Conservation (phyloP, 805 yeast genomes). For the Clavispora vitiphila region DNA sequence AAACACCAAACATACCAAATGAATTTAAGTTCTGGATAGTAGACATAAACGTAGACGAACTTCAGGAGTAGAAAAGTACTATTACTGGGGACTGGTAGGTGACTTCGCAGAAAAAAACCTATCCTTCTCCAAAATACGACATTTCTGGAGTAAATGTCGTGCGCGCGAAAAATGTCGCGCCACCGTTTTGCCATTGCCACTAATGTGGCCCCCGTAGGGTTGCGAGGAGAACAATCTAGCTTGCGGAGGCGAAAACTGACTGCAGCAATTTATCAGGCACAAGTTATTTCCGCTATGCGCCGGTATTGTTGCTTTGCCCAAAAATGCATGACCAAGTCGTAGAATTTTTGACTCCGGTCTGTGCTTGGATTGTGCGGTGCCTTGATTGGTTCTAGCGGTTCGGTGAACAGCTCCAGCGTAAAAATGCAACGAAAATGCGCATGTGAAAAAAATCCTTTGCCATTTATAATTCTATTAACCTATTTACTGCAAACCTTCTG, state of each 20-base stretch:
- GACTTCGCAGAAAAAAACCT: neutral
- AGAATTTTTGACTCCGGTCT: too few species aligned
- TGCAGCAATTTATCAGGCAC: too few species aligned
- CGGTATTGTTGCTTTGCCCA: neutral
- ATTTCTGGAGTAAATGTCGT: neutral
- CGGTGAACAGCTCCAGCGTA: neutral
- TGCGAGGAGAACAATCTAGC: neutral
- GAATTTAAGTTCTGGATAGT: constrained; percentile 89
- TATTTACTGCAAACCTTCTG: neutral
- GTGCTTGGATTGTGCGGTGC: neutral
- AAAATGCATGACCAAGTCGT: too few species aligned
- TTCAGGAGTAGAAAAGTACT: constrained; percentile 1
- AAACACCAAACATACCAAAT: constrained; percentile 45
- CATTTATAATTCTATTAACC: neutral
- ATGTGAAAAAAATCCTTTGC: neutral
- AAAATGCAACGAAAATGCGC: neutral
- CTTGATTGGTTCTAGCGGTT: neutral
- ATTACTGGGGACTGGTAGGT: neutral
- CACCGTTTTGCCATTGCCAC: neutral
- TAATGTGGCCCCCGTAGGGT: neutral
- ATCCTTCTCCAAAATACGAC: neutral
- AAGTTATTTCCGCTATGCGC: too few species aligned
- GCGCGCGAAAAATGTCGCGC: neutral
- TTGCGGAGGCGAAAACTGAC: too few species aligned
- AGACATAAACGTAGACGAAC: constrained; percentile 46